Base-by-base conservation (phyloP, 495 filamentous ascomycete genomes). In the Astrothelium subdiscretum region DNA sequence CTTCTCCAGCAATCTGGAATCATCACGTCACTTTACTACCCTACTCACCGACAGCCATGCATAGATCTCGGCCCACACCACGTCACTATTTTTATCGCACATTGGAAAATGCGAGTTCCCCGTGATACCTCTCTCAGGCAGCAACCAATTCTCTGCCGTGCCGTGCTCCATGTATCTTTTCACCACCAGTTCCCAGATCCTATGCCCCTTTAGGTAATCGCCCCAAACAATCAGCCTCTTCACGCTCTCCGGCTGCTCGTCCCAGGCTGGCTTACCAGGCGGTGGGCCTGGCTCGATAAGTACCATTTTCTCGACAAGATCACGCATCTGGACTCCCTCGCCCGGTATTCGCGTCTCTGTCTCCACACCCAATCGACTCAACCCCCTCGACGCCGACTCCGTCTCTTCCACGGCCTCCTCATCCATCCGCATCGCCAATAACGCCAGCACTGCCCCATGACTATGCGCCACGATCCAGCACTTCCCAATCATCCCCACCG, bases 251-350 rank as follows among this genome's bases (percentile, higher is more conserved):
- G 48, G 48, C 5, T 29, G 22, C 20, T 26, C 10, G 15, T 5
- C 48, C 48, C n/a, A 29, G 20, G 24, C 5, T 26, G 48, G 24
- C 29, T 12, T 20, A 54, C 15, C 48, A 26, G 24, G 48, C 24
- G 24, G 22, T 8, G 48, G 24, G 24, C 22, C 8, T 54, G 48
- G 48, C 48, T 54, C 48, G 15, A 54, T 29, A 6, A 54, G 24
- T 8, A 54, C 48, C 24, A 29, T 29, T 54, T 29, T 54, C 48
- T 54, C 48, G 15, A 54, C 48, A 8, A 54, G 31, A 88, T 86
- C 13, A 89, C 87, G 31, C 86, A 89, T 67, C 78, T 80, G 13
- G 81, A 84, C 63, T 78, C 72, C 66, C 77, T 86, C 61, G 82
- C 80, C 59, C 83, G 75, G 20, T 29, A 54, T 29, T 5, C 24